Evolutionary conservation across 805 yeast genomes (phyloP).

Genomic region (Schwanniomyces polymorphus): DNA sequence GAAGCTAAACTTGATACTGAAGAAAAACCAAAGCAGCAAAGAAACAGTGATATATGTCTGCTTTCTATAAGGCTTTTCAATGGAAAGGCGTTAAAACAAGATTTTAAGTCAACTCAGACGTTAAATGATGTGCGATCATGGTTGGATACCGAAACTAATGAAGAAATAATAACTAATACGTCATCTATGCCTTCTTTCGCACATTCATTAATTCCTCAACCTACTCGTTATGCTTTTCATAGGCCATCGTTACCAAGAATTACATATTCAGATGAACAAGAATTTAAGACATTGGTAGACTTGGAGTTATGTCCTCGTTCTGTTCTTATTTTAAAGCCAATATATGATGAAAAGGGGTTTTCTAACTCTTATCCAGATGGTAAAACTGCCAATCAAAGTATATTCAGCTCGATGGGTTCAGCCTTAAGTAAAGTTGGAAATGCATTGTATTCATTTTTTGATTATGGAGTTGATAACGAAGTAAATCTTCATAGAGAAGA

Average conservation of each 20-base stretch:
- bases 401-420: slow-evolving; percentile 6
- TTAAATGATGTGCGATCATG: slow-evolving; percentile 61
- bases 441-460: slow-evolving; percentile 42
- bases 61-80: slow-evolving; percentile 66
- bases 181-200: slow-evolving; percentile 51
- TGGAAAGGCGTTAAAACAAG: slow-evolving; percentile 56
- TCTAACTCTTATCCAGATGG: slow-evolving; percentile 9
- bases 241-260: slow-evolving; percentile 48
- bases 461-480: slow-evolving; percentile 37
- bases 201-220: slow-evolving; percentile 56
- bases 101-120: slow-evolving; percentile 46
- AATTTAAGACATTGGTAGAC: slow-evolving; percentile 43
- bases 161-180: slow-evolving; percentile 38
- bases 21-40: neutral
- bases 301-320: slow-evolving; percentile 72
- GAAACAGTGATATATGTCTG: slow-evolving; percentile 27
- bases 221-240: slow-evolving; percentile 43
- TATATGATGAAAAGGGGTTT: slow-evolving; percentile 23
- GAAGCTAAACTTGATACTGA: neutral
- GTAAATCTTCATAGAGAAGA: slow-evolving; percentile 8
- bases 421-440: slow-evolving; percentile 15
- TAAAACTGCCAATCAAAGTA: slow-evolving; percentile 3
- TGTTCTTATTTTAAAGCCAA: slow-evolving; percentile 71
- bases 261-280: slow-evolving; percentile 54
- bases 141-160: slow-evolving; percentile 49